Base-by-base conservation (phyloP, 164 flowering plant genomes). In the Macadamia tetraphylla region DNA sequence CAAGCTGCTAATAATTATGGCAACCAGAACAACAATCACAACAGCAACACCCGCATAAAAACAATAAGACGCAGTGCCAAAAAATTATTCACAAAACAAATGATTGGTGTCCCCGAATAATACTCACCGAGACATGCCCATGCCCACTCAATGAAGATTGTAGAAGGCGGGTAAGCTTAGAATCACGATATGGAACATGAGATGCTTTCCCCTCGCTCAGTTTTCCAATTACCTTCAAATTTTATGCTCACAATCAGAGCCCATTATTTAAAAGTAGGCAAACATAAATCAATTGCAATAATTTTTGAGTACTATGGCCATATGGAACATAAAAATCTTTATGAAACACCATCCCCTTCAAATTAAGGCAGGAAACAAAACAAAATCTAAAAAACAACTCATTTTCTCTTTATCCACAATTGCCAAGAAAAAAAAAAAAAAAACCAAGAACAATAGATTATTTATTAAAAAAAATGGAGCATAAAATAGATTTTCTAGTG, bases 151-250 rank as follows among this genome's bases (percentile, higher is more conserved):
- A 74, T 15, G 99, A 95, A 58, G 99, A 95, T 71, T 95, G 99
- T 40, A 95, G 77, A 72, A 95, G 97, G 59, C 99, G 94, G 6
- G 99, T 95, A 62, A 95, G 95, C 86, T 95, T 95, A 60, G 99
- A 95, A 81, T 95, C 99, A 70, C 99, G 86, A 84, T 87, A 95
- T 32, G 99, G 99, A 78, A 95, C 90, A 81, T 95, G 99, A 35
- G 96, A 87, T 64, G 99, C 91, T 78, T 81, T 95, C 62, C 98
- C 99, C 64, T 92, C 99, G 71, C 98, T 95, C 42, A 95, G 81
- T 77, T 95, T 95, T 78, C 99, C 98, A 57, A 95, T 95, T 12
- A 95, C 99, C 99, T 95, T 68, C 79, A 82, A 46, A 77, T 57
- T 30, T 31, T 17, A 82, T 63, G 17, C 29, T 67, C 29, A 68